Percentiles rank a stretch among this genome's conserved stretches.
phyloP scores from a whole-genome alignment of 805 yeast species.

The Saccharomycopsis sp. region DNA sequence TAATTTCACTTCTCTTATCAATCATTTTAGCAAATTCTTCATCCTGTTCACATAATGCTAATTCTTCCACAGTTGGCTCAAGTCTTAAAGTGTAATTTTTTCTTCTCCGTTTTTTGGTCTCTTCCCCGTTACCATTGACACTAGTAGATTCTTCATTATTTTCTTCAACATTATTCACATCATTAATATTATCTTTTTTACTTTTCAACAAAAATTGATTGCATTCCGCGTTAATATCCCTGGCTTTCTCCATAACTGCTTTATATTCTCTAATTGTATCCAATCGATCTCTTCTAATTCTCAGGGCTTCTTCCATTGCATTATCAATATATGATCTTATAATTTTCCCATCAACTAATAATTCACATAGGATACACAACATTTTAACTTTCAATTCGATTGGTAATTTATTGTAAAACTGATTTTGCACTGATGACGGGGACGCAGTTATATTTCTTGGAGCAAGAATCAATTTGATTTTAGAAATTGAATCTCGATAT shows the following conservation, averaged over 20 bases:
- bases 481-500: constrained; percentile 42
- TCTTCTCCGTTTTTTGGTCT: constrained; percentile 24
- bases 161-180: constrained; percentile 7
- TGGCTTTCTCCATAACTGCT: constrained; percentile 43
- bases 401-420: constrained; percentile 49
- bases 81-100: constrained; percentile 27
- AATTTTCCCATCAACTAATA: constrained; percentile 50
- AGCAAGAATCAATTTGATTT: constrained; percentile 47
- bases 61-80: constrained; percentile 37
- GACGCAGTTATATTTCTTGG: constrained; percentile 49
- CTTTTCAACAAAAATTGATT: constrained; percentile 23
- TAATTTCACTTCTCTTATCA: constrained; percentile 36
- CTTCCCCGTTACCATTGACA: constrained; percentile 24
- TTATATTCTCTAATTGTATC: constrained; percentile 61
- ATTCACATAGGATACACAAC: constrained; percentile 55
- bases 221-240: constrained; percentile 35
- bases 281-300: constrained; percentile 56
- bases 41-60: constrained; percentile 32
- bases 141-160: constrained; percentile 17
- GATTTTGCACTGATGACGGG: constrained; percentile 39
- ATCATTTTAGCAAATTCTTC: constrained; percentile 38
- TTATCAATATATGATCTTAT: constrained; percentile 62
- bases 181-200: constrained; percentile 15
- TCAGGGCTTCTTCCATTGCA: constrained; percentile 57
- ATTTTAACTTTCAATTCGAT: constrained; percentile 48